Conservation (phyloP, 2,329 filamentous ascomycete species). For the Sordariomycetes sp. region DNA sequence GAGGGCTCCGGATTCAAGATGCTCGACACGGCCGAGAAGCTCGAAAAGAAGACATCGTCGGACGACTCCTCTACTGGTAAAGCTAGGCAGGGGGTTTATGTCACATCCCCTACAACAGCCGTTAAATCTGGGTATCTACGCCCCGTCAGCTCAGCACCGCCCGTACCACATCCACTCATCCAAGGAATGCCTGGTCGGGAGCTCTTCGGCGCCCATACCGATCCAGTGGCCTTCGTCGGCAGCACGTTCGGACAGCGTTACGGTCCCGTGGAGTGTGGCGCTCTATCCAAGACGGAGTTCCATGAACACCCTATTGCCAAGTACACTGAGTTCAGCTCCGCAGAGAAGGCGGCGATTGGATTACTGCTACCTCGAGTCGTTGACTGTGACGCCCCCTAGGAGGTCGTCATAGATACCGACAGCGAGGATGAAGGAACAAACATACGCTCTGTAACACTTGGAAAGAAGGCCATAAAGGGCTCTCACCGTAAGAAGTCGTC, state of each 20-base stretch:
- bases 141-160: slow-evolving; percentile 1
- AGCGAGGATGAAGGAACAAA: background rate
- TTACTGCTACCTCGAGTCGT: background rate
- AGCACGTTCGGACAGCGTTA: too few relatives aligned
- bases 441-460: background rate
- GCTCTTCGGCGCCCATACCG: slow-evolving; percentile 25
- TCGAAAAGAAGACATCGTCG: background rate
- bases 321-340: background rate
- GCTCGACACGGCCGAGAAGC: slow-evolving; percentile 3
- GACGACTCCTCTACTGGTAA: background rate
- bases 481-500: background rate
- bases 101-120: background rate
- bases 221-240: slow-evolving; percentile 22
- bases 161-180: slow-evolving; percentile 31
- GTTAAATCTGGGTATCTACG: background rate
- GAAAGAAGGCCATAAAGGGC: too few relatives aligned
- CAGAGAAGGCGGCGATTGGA: background rate
- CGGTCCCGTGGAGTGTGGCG: background rate
- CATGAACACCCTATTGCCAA: background rate
- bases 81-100: background rate
- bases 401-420: background rate
- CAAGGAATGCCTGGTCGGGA: slow-evolving; percentile 28
- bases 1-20: slow-evolving; percentile 12
- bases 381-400: background rate
- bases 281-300: background rate